Evolutionary conservation across 1,284 basidiomycete species (phyloP).

Genomic region (Chondrostereum purpureum): DNA sequence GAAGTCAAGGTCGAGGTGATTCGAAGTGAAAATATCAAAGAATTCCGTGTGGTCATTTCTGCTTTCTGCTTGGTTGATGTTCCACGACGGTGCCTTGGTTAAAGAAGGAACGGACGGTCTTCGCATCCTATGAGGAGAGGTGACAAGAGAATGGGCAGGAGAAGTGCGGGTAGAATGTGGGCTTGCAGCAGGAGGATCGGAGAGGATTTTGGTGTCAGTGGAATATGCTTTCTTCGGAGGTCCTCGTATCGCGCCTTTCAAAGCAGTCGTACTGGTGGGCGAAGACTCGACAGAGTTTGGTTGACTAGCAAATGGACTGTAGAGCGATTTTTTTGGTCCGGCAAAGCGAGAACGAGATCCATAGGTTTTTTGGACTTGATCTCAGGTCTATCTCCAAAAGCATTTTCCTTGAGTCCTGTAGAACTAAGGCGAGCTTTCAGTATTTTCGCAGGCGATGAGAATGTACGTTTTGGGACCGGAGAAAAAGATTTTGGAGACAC

Average conservation of each 20-base stretch:
- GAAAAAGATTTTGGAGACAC: constrained; percentile 15
- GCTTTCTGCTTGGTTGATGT: constrained; percentile 13
- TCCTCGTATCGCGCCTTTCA: background rate
- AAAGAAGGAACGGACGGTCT: constrained; percentile 25
- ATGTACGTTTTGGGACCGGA: constrained; percentile 11
- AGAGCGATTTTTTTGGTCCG: constrained; percentile 7
- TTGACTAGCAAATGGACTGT: constrained; percentile 29
- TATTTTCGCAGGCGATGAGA: constrained; percentile 3
- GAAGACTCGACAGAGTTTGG: constrained; percentile 37
- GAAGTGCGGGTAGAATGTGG: constrained; percentile 20
- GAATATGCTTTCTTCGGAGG: background rate
- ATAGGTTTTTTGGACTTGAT: constrained; percentile 7
- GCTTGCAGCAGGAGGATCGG: constrained; percentile 14
- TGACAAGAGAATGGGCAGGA: constrained; percentile 13
- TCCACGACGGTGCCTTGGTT: constrained; percentile 12
- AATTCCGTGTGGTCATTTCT: constrained; percentile 2
- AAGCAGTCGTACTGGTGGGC: constrained; percentile 21
- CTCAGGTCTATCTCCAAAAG: constrained; percentile 4
- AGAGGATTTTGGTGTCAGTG: constrained; percentile 3
- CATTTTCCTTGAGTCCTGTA: constrained; percentile 13
- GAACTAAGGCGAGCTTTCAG: constrained; percentile 10
- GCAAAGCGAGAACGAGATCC: background rate
- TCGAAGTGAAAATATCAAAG: constrained; percentile 15
- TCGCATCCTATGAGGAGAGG: constrained; percentile 15
- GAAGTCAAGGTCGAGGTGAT: constrained; percentile 27